Base-by-base conservation (phyloP, 208 protist genomes). In the Acanthamoeba triangularis region DNA sequence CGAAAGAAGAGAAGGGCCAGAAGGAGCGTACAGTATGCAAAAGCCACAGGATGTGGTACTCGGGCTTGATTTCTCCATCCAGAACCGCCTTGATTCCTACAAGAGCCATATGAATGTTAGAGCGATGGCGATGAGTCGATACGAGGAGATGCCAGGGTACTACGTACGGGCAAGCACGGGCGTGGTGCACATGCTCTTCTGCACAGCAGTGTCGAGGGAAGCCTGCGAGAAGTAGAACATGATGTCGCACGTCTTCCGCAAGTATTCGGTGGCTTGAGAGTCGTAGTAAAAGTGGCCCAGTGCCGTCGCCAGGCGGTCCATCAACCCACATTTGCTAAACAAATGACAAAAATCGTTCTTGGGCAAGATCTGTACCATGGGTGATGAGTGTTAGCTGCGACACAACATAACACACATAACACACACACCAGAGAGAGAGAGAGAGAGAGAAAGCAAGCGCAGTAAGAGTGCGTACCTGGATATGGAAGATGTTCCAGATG, bases 281-380 rank as follows among this genome's bases (percentile, higher is more conserved):
- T 96, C 93, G 49, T 93, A 52, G 18, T 94, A 47, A 6, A 96
- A 63, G 56, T 92, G n/a, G 56, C 93, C 49, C 23, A 97, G 49
- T 1, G 95, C 95, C 25, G 65, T 82, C 13, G 93, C 72, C 25
- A 97, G 59, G n/a, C 82, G 92, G 61, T 78, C 67, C 82, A 97
- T 82, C 4, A 97, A 37, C 11, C 95, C 92, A 41, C 69, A 90
- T 59, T 97, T 97, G 23, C 82, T 54, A 90, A 97, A 97, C 61
- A 97, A 52, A 35, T 96, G 88, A 63, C 95, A 96, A 95, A 97
- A 97, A 85, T 97, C 97, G 94, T 97, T 97, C 67, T 96, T 97
- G 33, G 97, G 97, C 69, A 94, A 85, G 44, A 94, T 94, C 91
- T 94, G 65, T 33, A 76, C 8, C 6, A 69, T n/a, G 47, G 56